Evolutionary conservation across 345 rosid genomes (phyloP).

Genomic region (Noccaea bulbosa): DNA sequence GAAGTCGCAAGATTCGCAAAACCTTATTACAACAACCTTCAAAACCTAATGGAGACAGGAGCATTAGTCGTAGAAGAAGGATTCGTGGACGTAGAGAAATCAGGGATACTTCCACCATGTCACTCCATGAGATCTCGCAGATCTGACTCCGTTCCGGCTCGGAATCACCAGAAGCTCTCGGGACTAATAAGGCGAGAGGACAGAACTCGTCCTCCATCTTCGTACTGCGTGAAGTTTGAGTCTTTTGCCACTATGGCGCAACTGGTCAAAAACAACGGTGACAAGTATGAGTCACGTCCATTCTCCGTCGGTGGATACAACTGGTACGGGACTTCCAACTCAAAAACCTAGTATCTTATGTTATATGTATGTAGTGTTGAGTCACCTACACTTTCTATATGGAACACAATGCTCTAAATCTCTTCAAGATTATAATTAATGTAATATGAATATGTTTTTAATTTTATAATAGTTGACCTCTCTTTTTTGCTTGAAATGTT

Average conservation of each 20-base stretch:
- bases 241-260: conserved; percentile 25
- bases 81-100: conserved; percentile 10
- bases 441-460: background rate
- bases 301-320: conserved; percentile 42
- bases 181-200: background rate
- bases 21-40: conserved; percentile 37
- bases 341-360: conserved; percentile 1
- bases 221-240: conserved; percentile 38
- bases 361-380: background rate
- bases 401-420: background rate
- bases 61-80: conserved; percentile 30
- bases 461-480: background rate
- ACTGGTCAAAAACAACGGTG: conserved; percentile 29
- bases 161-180: conserved; percentile 24
- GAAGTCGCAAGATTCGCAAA: conserved; percentile 34
- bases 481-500: background rate
- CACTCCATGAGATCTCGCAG: background rate
- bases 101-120: conserved; percentile 31
- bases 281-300: conserved; percentile 40
- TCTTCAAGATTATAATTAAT: background rate
- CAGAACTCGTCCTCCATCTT: conserved; percentile 37
- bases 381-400: too few relatives aligned
- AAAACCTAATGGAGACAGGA: conserved; percentile 18
- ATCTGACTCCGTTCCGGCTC: conserved; percentile 14
- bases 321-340: conserved; percentile 16